These are phyloP conservation scores for Oenanthe sinensis DNA, from an alignment of 129 eudicot species.

Conservation along the genomic window DNA sequence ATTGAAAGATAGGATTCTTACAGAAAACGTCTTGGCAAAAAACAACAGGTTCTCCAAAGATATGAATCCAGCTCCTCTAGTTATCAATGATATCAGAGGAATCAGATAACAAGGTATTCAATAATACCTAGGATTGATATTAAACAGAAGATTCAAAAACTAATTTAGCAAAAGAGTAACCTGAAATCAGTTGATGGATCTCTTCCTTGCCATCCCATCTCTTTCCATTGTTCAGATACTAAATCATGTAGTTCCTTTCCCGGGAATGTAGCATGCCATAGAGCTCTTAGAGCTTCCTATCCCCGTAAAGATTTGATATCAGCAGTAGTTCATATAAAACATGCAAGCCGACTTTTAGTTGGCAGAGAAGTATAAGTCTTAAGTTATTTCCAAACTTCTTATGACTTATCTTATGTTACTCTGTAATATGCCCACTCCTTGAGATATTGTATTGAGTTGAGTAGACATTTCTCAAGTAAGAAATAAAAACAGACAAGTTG, in stretches of 20 bases:
- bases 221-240: slow-evolving; percentile 90
- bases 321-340: slow-evolving; percentile 3
- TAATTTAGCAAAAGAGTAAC: slow-evolving; percentile 22
- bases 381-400: neutral
- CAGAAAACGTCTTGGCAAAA: slow-evolving; percentile 80
- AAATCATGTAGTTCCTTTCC: slow-evolving; percentile 50
- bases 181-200: slow-evolving; percentile 97
- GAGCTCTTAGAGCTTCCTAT: slow-evolving; percentile 89
- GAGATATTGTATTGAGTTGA: neutral
- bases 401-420: neutral
- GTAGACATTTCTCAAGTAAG: neutral
- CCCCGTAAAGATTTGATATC: slow-evolving; percentile 16
- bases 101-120: neutral
- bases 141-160: neutral
- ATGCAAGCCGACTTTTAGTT: neutral
- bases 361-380: neutral
- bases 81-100: slow-evolving; percentile 16
- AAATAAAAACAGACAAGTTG: neutral
- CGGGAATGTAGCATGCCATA: slow-evolving; percentile 85
- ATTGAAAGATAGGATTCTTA: slow-evolving; percentile 31
- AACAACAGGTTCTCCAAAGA: slow-evolving; percentile 85
- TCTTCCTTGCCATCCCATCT: slow-evolving; percentile 98
- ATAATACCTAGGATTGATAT: neutral
- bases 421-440: neutral
- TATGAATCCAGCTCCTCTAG: slow-evolving; percentile 93